Base-by-base conservation (phyloP, 495 filamentous ascomycete genomes). In the Penicillium malachiteum region DNA sequence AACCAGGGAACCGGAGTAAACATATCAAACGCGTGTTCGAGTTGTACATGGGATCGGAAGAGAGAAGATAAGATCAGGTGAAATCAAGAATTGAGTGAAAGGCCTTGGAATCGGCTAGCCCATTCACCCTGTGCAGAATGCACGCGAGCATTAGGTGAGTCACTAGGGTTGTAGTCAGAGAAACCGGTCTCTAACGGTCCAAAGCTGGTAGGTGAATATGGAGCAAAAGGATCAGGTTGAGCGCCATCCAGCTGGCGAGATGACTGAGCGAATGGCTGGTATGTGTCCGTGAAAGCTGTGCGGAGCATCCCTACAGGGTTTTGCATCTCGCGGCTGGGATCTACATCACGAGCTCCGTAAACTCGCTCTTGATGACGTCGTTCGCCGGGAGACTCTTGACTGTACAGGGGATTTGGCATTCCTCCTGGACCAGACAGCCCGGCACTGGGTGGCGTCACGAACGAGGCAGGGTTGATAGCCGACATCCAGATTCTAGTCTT, bases 401-500 rank as follows among this genome's bases (percentile, higher is more conserved):
- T 53, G 49, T 74, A 78, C 4, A 76, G 57, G 11, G 70, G 66
- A 34, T 70, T 74, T 18, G 39, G 18, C 37, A 69, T 59, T 3
- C 42, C 48, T 35, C 62, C 52, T 5, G 72, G 56, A 13, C 67
- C 62, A 64, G 87, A 85, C 33, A 93, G 72, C 31, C 88, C 85
- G 45, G 87, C 75, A 26, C 82, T 78, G 4, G 90, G 89, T 3
- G 74, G 72, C 49, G 90, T 92, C n/a, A 91, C 90, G 69, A 97
- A 97, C 2, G 93, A 96, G 7, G 94, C 94, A 3, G 94, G 95
- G 65, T 98, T 98, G 75, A 98, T 95, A 7, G 94, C 93, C 5
- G 92, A 96, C 92, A 98, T 96, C 94, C 94, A 98, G 67, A 98
- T 97, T 50, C 94, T 84, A 16, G 92, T 96, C 77, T 98, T 98